Conservation (phyloP, 1,139 yeast species). For the Blastobotrys proliferans region DNA sequence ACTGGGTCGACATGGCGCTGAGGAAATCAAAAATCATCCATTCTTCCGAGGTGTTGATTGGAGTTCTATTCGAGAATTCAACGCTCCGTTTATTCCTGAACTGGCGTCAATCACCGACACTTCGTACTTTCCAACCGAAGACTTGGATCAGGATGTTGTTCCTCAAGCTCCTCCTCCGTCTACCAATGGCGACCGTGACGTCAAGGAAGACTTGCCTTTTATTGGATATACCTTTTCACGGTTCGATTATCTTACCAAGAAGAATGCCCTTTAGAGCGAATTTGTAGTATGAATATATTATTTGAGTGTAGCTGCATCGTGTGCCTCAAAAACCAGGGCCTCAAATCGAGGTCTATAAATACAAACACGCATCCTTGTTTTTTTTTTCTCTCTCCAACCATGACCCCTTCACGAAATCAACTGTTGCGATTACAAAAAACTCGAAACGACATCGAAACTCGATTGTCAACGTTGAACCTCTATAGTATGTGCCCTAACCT, state of each 20-base stretch:
- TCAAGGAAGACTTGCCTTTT: conserved; percentile 84
- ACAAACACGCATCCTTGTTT: background rate
- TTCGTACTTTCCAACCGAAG: conserved; percentile 97
- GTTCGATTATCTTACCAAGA: conserved; percentile 85
- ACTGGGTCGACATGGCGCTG: conserved; percentile 87
- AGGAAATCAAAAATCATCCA: conserved; percentile 85
- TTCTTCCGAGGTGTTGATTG: conserved; percentile 96
- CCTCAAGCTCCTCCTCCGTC: conserved; percentile 43
- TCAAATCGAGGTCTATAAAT: background rate
- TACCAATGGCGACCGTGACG: conserved; percentile 55
- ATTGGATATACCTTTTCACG: conserved; percentile 95
- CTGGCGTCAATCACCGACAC: conserved; percentile 90
- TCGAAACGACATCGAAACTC: background rate
- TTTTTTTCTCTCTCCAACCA: background rate
- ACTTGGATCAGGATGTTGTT: conserved; percentile 91
- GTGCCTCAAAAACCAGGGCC: conserved; percentile 1
- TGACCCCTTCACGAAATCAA: conserved; percentile 8
- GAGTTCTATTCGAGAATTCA: conserved; percentile 87
- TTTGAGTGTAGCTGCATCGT: background rate
- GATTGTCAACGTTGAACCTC: background rate
- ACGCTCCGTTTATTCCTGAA: conserved; percentile 90
- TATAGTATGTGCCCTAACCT: background rate
- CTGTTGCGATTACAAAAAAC: background rate
- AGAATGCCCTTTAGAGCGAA: conserved; percentile 75
- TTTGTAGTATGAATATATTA: background rate